A percentile compares a stretch with the other conserved stretches of the same genome.
phyloP scores from a whole-genome alignment of 805 yeast genomes.

The Cyberlindnera samutprakarnensis region DNA sequence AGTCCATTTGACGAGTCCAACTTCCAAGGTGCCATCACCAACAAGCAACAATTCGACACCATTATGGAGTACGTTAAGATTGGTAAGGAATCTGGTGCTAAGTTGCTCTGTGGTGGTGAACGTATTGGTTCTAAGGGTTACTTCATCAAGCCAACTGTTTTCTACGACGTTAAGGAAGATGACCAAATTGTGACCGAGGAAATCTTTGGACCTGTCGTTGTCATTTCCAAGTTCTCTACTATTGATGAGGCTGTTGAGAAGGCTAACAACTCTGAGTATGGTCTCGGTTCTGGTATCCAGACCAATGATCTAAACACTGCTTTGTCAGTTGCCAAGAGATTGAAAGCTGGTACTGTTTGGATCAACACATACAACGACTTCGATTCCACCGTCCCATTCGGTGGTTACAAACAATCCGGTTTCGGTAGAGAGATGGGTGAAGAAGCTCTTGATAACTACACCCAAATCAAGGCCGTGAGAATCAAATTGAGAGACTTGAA shows the following conservation, averaged over 20 bases:
- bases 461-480: slow-evolving; percentile 73
- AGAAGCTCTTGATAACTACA: slow-evolving; percentile 70
- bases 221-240: slow-evolving; percentile 59
- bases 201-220: slow-evolving; percentile 76
- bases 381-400: slow-evolving; percentile 70
- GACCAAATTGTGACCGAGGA: slow-evolving; percentile 64
- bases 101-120: slow-evolving; percentile 64
- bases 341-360: slow-evolving; percentile 76
- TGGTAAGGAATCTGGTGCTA: slow-evolving; percentile 66
- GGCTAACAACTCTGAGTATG: slow-evolving; percentile 69
- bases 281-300: slow-evolving; percentile 78
- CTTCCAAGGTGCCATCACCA: slow-evolving; percentile 76
- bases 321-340: slow-evolving; percentile 50
- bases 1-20: slow-evolving; percentile 62
- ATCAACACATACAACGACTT: slow-evolving; percentile 75
- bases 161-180: slow-evolving; percentile 56
- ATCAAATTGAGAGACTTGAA: slow-evolving; percentile 29
- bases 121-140: slow-evolving; percentile 58
- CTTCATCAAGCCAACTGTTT: slow-evolving; percentile 68
- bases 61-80: slow-evolving; percentile 58
- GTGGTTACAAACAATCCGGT: slow-evolving; percentile 77
- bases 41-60: slow-evolving; percentile 60
- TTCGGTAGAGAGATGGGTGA: slow-evolving; percentile 84
- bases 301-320: slow-evolving; percentile 57
- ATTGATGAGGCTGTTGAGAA: slow-evolving; percentile 56